Conservation (phyloP, 2,329 filamentous ascomycete genomes). For the Aspergillus awamori region DNA sequence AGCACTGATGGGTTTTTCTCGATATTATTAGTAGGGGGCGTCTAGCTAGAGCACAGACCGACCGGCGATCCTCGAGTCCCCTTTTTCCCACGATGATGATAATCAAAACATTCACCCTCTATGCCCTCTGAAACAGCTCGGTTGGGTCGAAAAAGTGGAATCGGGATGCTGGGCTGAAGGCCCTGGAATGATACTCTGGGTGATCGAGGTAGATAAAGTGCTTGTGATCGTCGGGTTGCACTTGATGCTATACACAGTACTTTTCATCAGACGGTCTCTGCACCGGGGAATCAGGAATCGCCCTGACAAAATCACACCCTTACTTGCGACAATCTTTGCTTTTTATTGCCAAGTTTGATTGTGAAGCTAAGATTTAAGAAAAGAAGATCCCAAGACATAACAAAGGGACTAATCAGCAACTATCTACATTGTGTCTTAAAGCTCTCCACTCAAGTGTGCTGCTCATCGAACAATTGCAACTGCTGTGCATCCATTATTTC, state of each 20-base stretch:
- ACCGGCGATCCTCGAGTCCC: conserved; percentile 23
- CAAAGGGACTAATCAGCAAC: not conserved
- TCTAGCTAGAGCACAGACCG: conserved; percentile 20
- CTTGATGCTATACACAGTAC: not conserved
- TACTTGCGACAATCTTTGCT: not conserved
- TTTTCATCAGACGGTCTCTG: not conserved
- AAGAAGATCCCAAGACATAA: not conserved
- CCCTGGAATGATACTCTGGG: not conserved
- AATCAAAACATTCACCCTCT: conserved; percentile 6
- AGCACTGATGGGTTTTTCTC: not conserved
- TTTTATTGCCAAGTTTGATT: not conserved
- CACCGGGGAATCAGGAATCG: not conserved
- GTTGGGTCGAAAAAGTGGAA: conserved; percentile 2
- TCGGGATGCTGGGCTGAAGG: not conserved
- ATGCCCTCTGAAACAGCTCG: conserved; percentile 6
- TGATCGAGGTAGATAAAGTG: not conserved
- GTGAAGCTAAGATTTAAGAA: not conserved
- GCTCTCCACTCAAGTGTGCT: not conserved
- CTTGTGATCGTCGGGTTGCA: not conserved
- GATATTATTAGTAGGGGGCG: conserved; percentile 18
- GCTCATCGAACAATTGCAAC: too few relatives aligned
- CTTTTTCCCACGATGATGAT: conserved; percentile 14
- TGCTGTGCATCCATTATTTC: too few relatives aligned
- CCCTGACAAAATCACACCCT: not conserved
- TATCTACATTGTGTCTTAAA: not conserved